These are phyloP conservation scores for Alternaria gansuensis DNA, from an alignment of 2,329 filamentous ascomycete genomes.

Conservation along the genomic window DNA sequence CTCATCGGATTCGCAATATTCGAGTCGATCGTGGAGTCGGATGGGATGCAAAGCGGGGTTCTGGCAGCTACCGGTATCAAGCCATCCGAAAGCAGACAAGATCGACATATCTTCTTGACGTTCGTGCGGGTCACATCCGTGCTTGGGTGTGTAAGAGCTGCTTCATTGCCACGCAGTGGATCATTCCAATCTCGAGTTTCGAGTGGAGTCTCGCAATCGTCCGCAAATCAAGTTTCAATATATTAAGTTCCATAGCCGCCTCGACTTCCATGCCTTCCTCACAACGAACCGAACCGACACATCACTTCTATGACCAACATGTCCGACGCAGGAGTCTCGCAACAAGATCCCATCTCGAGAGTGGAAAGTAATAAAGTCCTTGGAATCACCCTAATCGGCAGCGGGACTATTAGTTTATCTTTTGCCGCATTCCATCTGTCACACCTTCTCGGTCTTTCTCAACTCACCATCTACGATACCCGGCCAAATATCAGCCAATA, in stretches of 20 bases:
- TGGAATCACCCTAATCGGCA: constrained; percentile 55
- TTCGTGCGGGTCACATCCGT: constrained; percentile 3
- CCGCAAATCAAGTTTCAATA: neutral
- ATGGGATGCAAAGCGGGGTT: constrained; percentile 36
- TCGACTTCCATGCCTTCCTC: neutral
- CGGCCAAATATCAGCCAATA: constrained; percentile 59
- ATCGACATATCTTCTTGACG: constrained; percentile 16
- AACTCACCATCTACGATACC: constrained; percentile 62
- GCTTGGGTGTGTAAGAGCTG: constrained; percentile 11
- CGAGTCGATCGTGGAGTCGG: constrained; percentile 45
- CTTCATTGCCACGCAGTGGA: constrained; percentile 5
- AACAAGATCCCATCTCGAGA: neutral
- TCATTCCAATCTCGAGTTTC: neutral
- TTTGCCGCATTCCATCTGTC: constrained; percentile 64
- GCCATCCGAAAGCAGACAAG: constrained; percentile 23
- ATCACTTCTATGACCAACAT: constrained; percentile 16
- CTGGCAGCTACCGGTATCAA: constrained; percentile 15
- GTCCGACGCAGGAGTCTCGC: constrained; percentile 10
- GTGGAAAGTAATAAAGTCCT: constrained; percentile 22
- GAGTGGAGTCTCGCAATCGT: neutral
- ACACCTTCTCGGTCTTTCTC: constrained; percentile 51
- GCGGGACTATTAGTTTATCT: constrained; percentile 64
- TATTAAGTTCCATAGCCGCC: neutral
- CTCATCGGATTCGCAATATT: constrained; percentile 37
- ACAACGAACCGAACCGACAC: neutral